Evolutionary conservation across 371 early-diverging fungal species (phyloP).

Genomic region (Batkoa obscura): DNA sequence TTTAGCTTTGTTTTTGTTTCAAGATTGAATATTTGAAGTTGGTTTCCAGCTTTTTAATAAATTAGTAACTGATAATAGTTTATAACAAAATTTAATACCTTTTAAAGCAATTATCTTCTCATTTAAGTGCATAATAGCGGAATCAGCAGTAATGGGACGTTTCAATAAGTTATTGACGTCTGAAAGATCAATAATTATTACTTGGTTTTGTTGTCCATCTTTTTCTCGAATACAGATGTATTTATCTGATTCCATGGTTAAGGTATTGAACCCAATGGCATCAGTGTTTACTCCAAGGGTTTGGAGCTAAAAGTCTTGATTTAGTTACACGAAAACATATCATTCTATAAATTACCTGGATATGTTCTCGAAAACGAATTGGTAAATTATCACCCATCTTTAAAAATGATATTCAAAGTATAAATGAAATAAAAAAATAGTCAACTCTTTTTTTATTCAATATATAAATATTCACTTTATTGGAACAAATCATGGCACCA

Average conservation of each 20-base stretch:
- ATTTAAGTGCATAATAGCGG: conserved; percentile 93
- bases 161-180: conserved; percentile 64
- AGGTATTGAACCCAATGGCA: conserved; percentile 85
- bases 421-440: too few species aligned
- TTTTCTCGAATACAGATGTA: conserved; percentile 93
- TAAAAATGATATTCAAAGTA: not conserved
- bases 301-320: conserved; percentile 45
- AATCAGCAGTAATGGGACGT: conserved; percentile 91
- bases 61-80: not conserved
- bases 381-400: conserved; percentile 20
- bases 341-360: conserved; percentile 48
- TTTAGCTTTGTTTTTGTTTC: conserved; percentile 88
- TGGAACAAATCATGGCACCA: too few species aligned
- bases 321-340: not conserved
- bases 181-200: conserved; percentile 83
- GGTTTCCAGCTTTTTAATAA: conserved; percentile 43
- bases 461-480: too few species aligned
- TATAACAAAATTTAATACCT: conserved; percentile 23
- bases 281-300: conserved; percentile 76
- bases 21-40: conserved; percentile 92
- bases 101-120: conserved; percentile 87
- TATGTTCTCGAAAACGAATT: conserved; percentile 82
- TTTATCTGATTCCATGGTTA: conserved; percentile 94
- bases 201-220: conserved; percentile 65
- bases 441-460: too few species aligned